Base-by-base conservation (phyloP, 441 rosid species). In the Populus hybrid region DNA sequence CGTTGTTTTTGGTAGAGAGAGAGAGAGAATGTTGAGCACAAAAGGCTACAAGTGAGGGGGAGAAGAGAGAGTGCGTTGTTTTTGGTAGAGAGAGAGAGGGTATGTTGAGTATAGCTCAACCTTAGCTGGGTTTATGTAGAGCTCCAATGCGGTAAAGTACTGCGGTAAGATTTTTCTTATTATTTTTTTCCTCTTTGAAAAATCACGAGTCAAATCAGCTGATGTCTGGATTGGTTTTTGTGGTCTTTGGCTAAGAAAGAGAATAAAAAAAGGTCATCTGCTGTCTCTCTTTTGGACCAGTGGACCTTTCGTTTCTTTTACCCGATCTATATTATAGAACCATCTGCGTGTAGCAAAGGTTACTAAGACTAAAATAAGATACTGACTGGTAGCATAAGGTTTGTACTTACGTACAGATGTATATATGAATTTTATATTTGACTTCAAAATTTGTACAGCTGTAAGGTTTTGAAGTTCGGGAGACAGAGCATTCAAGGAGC, bases 41-140 rank as follows among this genome's bases (percentile, higher is more conserved):
- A 30, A 30, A 30, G 32, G 32, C 46, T 8, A 38, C 10, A 38
- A 70, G 75, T 65, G 36, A 76, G 76, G 71, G 71, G 76, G 77
- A 72, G 32, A 30, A 30, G 32, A 30, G 18, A 72, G 73, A 57
- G 72, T 6, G 5, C 7, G 12, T 67, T 46, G 32, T 8, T n/a
- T 18, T 21, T 21, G 28, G 77, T 10, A 10, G 11, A 68, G 67
- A n/a, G 24, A 32, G 70, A 57, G 10, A 8, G 32, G 32, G 10
- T 11, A n/a, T 59, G 81, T 84, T 76, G 90, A 79, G 87, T 76
- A 69, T 81, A 65, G 90, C 84, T 83, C 84, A 85, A 84, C 76
- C 87, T 86, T 84, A 85, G 90, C 93, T 82, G 90, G 86, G 88
- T 75, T 78, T 90, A 81, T 80, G 85, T 86, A 89, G 92, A 75